phyloP scores from a whole-genome alignment of 1,284 basidiomycete species.

The Tilletia walkeri region DNA sequence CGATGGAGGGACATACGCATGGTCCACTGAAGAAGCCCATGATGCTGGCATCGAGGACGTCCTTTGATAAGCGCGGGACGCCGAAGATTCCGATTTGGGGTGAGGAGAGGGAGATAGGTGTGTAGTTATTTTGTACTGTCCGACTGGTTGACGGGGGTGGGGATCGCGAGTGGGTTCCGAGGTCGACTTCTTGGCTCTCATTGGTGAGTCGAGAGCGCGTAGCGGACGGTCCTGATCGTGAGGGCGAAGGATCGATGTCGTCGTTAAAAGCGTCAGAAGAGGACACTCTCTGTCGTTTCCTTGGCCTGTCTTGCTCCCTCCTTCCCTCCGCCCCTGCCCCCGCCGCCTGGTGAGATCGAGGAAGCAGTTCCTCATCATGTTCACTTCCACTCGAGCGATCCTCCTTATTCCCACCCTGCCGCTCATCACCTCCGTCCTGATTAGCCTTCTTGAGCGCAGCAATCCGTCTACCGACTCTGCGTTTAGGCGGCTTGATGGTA shows the following conservation, averaged over 20 bases:
- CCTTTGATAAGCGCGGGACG: background rate
- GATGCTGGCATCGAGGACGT: background rate
- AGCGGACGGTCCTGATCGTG: too few relatives aligned
- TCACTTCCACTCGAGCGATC: background rate
- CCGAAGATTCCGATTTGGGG: background rate
- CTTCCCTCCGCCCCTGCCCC: too few relatives aligned
- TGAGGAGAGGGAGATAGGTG: background rate
- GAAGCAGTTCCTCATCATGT: background rate
- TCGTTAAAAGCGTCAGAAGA: too few relatives aligned
- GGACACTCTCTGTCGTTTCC: too few relatives aligned
- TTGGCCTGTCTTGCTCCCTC: too few relatives aligned
- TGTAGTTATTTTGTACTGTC: too few relatives aligned
- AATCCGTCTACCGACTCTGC: background rate
- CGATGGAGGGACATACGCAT: background rate
- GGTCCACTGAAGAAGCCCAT: conserved; percentile 5
- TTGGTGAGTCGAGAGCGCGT: too few relatives aligned
- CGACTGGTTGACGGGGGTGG: too few relatives aligned
- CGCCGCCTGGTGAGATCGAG: too few relatives aligned
- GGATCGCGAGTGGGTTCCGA: too few relatives aligned
- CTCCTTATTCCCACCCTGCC: background rate
- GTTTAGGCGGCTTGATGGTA: conserved; percentile 1
- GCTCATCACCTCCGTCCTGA: background rate
- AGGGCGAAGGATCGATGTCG: too few relatives aligned
- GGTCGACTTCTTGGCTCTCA: too few relatives aligned
- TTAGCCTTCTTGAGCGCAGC: background rate